phyloP scores from a whole-genome alignment of 2,329 filamentous ascomycete genomes.

The Aspergillus pseudonomiae region DNA sequence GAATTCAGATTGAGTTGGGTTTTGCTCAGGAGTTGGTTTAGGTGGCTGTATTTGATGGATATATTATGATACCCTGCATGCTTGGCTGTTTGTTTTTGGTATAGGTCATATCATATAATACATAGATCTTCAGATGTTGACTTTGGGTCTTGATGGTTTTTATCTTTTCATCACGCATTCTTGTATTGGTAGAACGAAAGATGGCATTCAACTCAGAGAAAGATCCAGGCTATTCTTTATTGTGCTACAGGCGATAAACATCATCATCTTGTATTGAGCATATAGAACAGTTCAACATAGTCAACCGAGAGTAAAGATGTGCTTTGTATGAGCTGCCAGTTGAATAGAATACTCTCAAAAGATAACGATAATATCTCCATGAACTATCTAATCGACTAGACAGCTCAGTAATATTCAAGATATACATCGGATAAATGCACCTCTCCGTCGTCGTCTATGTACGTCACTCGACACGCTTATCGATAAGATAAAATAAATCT shows the following conservation, averaged over 20 bases:
- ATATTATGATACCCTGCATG: constrained; percentile 6
- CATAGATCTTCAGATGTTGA: constrained; percentile 48
- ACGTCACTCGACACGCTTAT: constrained; percentile 56
- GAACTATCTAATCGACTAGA: background rate
- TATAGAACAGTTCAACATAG: background rate
- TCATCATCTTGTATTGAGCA: background rate
- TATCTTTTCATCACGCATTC: background rate
- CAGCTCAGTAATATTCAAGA: background rate
- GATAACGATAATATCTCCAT: background rate
- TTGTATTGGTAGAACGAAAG: background rate
- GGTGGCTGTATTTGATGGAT: background rate
- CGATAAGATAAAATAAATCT: constrained; percentile 35
- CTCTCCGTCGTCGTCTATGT: background rate
- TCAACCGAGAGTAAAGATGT: background rate
- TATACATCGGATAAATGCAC: background rate
- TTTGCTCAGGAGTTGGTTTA: background rate
- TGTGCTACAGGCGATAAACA: too few species aligned
- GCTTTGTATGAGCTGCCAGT: background rate
- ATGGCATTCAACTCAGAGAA: background rate
- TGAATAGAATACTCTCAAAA: background rate
- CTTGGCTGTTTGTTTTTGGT: background rate
- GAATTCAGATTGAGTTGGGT: background rate
- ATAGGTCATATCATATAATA: constrained; percentile 20
- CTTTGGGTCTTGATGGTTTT: background rate
- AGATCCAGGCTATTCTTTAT: background rate